Percentiles rank a stretch among this genome's conserved stretches.
phyloP scores from a whole-genome alignment of 352 stramenopile genomes.

The Globisporangium irregulare region DNA sequence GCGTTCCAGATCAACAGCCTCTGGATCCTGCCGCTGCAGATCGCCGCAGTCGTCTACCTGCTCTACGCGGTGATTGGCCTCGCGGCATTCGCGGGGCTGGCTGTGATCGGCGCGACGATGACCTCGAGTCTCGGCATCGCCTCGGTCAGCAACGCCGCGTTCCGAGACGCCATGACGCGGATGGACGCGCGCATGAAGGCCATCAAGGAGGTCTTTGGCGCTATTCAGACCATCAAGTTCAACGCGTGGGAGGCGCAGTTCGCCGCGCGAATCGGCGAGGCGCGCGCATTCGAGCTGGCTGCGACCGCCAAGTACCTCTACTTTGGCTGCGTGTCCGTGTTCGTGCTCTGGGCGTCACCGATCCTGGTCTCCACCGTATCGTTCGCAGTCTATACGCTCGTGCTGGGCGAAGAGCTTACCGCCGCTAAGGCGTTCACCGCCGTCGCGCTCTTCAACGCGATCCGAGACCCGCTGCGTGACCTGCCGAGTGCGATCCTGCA shows the following conservation, averaged over 20 bases:
- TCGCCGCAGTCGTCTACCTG: conserved; percentile 30
- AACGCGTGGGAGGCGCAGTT: conserved; percentile 23
- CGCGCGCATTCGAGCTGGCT: conserved; percentile 23
- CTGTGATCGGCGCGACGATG: conserved; percentile 29
- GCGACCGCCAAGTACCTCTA: conserved; percentile 55
- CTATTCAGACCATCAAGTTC: conserved; percentile 95
- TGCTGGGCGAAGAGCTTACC: conserved; percentile 33
- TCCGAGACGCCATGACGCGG: conserved; percentile 76
- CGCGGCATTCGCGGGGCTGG: conserved; percentile 41
- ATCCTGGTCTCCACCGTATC: conserved; percentile 38
- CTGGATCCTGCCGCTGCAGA: conserved; percentile 41
- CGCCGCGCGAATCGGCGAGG: neutral
- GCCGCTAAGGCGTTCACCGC: conserved; percentile 47
- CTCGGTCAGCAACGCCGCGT: conserved; percentile 33
- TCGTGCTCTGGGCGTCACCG: conserved; percentile 42
- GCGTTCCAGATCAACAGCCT: conserved; percentile 41
- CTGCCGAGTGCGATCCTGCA: conserved; percentile 30
- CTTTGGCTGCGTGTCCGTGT: conserved; percentile 51
- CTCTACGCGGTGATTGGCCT: conserved; percentile 29
- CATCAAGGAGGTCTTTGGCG: conserved; percentile 88
- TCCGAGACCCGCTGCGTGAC: conserved; percentile 35
- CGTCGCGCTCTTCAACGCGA: conserved; percentile 41
- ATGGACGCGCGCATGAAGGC: conserved; percentile 90
- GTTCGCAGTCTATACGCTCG: conserved; percentile 40
- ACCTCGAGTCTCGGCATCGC: conserved; percentile 46